phyloP scores from a whole-genome alignment of 2,329 filamentous ascomycete genomes.

The Verticillium zaregamsianum region DNA sequence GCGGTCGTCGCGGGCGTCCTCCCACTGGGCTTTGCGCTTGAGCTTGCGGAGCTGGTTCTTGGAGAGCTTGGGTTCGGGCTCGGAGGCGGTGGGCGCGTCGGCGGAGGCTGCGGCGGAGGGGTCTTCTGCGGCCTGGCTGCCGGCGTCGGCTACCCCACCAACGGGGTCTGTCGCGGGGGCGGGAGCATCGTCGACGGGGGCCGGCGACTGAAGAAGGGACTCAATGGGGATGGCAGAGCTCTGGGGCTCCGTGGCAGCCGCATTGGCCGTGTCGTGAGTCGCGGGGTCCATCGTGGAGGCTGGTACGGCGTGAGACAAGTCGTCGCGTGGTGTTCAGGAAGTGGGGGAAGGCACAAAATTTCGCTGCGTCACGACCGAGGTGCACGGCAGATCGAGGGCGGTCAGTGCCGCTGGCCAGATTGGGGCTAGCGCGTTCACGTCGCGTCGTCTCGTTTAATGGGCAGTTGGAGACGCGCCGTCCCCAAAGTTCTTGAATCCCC shows the following conservation, averaged over 20 bases:
- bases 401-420: neutral
- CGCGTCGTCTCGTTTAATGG: slow-evolving; percentile 9
- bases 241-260: neutral
- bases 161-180: neutral
- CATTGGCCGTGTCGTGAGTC: neutral
- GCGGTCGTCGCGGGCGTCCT: slow-evolving; percentile 61
- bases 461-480: slow-evolving; percentile 9
- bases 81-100: neutral
- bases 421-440: slow-evolving; percentile 10
- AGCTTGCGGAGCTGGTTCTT: slow-evolving; percentile 86
- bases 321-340: neutral
- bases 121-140: neutral
- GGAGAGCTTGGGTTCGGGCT: slow-evolving; percentile 46
- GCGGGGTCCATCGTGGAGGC: neutral
- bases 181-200: neutral
- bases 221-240: neutral
- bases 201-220: neutral
- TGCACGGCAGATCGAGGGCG: neutral
- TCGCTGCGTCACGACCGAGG: neutral
- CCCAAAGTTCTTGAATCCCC: neutral
- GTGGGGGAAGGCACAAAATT: neutral
- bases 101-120: neutral
- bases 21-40: slow-evolving; percentile 68
- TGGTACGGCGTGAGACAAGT: neutral
- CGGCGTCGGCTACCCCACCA: neutral